Percentiles rank a stretch among this genome's conserved stretches.
Conservation (phyloP, 2,329 filamentous ascomycete genomes). For the Microthyrium microscopicum region DNA sequence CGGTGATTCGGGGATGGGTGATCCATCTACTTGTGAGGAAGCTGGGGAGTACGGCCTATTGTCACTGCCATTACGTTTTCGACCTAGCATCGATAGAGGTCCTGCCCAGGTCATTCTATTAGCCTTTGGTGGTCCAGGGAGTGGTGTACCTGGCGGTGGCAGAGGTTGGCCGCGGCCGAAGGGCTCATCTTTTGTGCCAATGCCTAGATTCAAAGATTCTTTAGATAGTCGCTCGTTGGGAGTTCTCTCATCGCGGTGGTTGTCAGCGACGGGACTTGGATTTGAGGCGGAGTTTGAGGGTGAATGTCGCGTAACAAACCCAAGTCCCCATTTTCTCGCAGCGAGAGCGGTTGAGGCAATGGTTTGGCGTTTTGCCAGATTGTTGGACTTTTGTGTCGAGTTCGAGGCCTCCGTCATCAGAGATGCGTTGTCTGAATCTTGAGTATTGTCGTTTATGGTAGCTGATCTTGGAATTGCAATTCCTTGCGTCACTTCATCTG, state of each 20-base stretch:
- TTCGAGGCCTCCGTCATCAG: no score
- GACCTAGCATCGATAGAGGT: not conserved
- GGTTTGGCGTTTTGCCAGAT: not conserved
- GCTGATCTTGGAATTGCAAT: no score
- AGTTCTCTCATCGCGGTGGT: not conserved
- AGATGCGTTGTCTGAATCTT: no score
- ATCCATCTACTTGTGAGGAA: no score
- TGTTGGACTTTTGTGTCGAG: no score
- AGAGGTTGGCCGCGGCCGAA: slow-evolving; percentile 72
- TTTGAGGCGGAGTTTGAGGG: slow-evolving; percentile 17
- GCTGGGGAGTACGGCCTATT: no score
- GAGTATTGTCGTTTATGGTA: no score
- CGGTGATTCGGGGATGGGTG: no score
- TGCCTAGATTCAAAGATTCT: slow-evolving; percentile 23
- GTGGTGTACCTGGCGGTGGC: slow-evolving; percentile 62
- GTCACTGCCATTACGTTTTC: no score
- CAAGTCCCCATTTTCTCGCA: slow-evolving; percentile 43
- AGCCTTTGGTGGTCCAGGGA: slow-evolving; percentile 31
- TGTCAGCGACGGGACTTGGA: not conserved
- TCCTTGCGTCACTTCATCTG: no score
- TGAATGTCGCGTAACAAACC: slow-evolving; percentile 27
- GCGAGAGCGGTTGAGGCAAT: slow-evolving; percentile 20
- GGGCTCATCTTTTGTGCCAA: slow-evolving; percentile 41
- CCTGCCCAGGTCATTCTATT: not conserved
- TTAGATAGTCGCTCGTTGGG: not conserved